These are phyloP conservation scores for Myotisia sp. DNA, from an alignment of 2,329 filamentous ascomycete genomes.

Conservation along the genomic window DNA sequence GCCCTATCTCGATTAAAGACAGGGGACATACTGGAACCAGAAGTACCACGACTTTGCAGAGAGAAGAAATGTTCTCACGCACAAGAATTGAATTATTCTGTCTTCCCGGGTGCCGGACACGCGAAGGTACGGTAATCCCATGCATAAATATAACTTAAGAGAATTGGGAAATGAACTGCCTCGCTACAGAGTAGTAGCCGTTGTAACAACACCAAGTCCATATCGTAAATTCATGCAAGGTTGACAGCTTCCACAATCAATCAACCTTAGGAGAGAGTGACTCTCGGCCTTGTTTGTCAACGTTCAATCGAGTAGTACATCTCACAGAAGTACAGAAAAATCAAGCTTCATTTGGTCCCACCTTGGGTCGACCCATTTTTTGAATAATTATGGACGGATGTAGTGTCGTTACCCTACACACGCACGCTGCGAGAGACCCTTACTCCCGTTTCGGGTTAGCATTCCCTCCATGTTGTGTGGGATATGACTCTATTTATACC, in stretches of 20 bases:
- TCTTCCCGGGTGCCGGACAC: background rate
- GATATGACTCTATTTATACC: too few relatives aligned
- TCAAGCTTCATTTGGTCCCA: slow-evolving; percentile 4
- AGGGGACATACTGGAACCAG: background rate
- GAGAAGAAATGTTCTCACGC: slow-evolving; percentile 1
- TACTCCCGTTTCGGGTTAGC: too few relatives aligned
- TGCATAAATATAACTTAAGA: too few relatives aligned
- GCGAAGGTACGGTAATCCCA: too few relatives aligned
- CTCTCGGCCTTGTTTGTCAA: background rate
- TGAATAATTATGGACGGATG: too few relatives aligned
- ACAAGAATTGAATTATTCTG: background rate
- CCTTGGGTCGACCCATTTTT: too few relatives aligned
- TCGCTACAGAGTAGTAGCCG: background rate
- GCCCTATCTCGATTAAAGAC: background rate
- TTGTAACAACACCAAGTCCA: background rate
- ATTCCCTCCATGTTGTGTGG: too few relatives aligned
- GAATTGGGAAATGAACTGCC: background rate
- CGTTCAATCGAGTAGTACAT: background rate
- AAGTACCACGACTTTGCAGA: slow-evolving; percentile 1
- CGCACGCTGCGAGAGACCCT: too few relatives aligned
- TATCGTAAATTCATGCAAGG: background rate
- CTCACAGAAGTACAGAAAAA: background rate
- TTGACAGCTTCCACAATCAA: background rate
- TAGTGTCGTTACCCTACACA: too few relatives aligned
- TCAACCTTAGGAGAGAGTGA: too few relatives aligned